Evolutionary conservation across 345 rosid genomes (phyloP).

Genomic region (Turritis glabra): DNA sequence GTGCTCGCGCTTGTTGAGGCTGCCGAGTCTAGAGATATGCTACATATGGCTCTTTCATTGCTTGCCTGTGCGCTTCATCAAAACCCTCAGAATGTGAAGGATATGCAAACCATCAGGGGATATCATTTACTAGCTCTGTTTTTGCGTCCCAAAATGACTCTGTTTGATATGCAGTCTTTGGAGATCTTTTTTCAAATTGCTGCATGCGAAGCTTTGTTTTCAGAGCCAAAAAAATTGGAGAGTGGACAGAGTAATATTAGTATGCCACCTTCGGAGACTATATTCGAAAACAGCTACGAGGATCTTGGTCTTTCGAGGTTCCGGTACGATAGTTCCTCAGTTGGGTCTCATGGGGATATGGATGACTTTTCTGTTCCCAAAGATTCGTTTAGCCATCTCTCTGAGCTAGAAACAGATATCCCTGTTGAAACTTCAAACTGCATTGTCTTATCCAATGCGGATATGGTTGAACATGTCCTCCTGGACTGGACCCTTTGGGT

Average conservation of each 20-base stretch:
- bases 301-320: conserved; percentile 75
- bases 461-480: conserved; percentile 99
- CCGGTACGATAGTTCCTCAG: conserved; percentile 78
- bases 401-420: conserved; percentile 90
- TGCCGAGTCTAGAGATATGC: conserved; percentile 93
- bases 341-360: conserved; percentile 94
- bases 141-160: conserved; percentile 80
- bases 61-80: conserved; percentile 96
- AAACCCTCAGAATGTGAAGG: conserved; percentile 90
- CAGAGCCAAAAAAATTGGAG: conserved; percentile 81
- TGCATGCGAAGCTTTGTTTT: conserved; percentile 99
- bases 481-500: conserved; percentile 99
- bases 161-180: conserved; percentile 95
- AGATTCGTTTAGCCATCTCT: conserved; percentile 88
- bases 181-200: conserved; percentile 97
- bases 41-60: conserved; percentile 89
- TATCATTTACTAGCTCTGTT: conserved; percentile 96
- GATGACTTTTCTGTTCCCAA: conserved; percentile 91
- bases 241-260: conserved; percentile 39
- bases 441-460: conserved; percentile 92
- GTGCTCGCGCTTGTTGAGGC: conserved; percentile 93
- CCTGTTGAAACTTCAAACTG: conserved; percentile 92
- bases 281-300: conserved; percentile 75
- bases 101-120: conserved; percentile 96
- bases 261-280: conserved; percentile 52